Base-by-base conservation (phyloP, 1,139 yeast genomes). In the Yamadazyma oceani region DNA sequence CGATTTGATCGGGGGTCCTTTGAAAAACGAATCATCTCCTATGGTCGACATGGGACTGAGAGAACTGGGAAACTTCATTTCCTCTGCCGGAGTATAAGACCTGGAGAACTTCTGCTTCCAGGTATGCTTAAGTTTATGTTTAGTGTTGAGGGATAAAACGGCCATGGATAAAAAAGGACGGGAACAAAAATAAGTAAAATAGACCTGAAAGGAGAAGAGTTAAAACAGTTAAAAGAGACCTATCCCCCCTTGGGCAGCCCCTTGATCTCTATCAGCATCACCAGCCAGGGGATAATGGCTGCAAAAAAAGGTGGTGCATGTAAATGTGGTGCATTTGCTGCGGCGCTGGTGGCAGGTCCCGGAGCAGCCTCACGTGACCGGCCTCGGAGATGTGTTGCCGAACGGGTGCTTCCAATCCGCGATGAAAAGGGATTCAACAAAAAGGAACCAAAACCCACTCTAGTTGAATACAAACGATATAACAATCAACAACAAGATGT, bases 11-110 rank as follows among this genome's bases (percentile, higher is more conserved):
- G n/a, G n/a, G n/a, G n/a, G n/a, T n/a, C n/a, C n/a, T n/a, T n/a
- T n/a, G n/a, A 29, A 26, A 12, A 17, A 13, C 13, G 11, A 4
- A 6, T 15, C 19, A 19, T 26, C 30, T 4, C 25, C 37, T 3
- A 30, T 11, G 12, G 42, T 41, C 10, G 50, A 44, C 5, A 36
- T 34, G 3, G 52, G 52, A 34, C 49, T 46, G 16, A 48, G 36
- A 16, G 44, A 41, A 6, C 44, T 31, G 7, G 49, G 51, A 22
- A 48, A 43, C 3, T 30, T 17, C 35, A 31, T 9, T 29, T 25
- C 32, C 5, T 25, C 31, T 16, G 12, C 13, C 26, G 15, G n/a
- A 16, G 27, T 14, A 26, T 13, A 8, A 15, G 27, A 17, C 23
- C 30, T 34, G 5, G 37, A 17, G 26, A 49, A 43, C 10, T 35